These are phyloP conservation scores for Phytophthora sojae DNA, from an alignment of 352 stramenopile species.

Conservation along the genomic window DNA sequence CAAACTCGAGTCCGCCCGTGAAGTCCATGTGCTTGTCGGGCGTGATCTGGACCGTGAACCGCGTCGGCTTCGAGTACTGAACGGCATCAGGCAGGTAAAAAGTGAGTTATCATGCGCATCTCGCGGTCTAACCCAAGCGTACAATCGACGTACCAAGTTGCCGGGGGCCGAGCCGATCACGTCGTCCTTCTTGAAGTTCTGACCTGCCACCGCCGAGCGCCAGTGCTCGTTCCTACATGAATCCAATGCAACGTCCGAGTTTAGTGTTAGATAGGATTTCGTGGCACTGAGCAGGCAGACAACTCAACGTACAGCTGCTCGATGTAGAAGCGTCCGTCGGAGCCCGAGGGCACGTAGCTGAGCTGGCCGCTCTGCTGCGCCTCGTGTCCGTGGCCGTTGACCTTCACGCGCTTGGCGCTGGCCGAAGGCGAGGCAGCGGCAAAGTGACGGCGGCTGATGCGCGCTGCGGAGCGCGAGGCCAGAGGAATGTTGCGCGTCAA, in stretches of 20 bases:
- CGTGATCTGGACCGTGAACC: constrained; percentile 87
- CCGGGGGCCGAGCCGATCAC: constrained; percentile 77
- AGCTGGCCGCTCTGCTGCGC: constrained; percentile 38
- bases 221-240: constrained; percentile 64
- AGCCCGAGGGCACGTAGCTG: constrained; percentile 65
- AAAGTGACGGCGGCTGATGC: constrained; percentile 51
- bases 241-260: not conserved
- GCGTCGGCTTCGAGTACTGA: constrained; percentile 67
- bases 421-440: constrained; percentile 40
- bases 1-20: constrained; percentile 82
- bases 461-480: constrained; percentile 31
- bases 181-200: constrained; percentile 67
- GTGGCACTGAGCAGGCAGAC: not conserved
- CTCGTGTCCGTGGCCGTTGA: constrained; percentile 29
- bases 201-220: constrained; percentile 73
- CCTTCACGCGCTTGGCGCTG: constrained; percentile 30
- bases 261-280: not conserved
- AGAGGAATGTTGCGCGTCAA: constrained; percentile 36
- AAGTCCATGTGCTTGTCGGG: constrained; percentile 87
- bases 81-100: constrained; percentile 16
- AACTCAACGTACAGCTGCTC: constrained; percentile 57
- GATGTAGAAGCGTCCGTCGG: constrained; percentile 74
- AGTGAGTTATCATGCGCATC: constrained; percentile 14
- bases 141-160: constrained; percentile 57
- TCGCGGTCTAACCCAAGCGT: not conserved